These are phyloP conservation scores for Dactylorhiza incarnata DNA, from an alignment of 106 monocot species.

Conservation along the genomic window DNA sequence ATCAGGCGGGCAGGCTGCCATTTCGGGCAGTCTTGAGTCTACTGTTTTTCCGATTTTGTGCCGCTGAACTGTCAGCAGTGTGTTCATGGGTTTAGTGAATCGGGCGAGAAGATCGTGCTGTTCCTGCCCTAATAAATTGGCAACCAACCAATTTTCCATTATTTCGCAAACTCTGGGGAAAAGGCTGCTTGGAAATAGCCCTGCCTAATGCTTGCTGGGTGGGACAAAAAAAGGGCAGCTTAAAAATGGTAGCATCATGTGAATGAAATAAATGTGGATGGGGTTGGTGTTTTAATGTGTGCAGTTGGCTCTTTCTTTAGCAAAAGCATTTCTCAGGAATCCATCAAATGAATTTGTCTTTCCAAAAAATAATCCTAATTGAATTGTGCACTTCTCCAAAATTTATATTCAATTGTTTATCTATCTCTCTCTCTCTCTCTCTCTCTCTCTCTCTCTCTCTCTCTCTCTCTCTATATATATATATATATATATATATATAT, in stretches of 20 bases:
- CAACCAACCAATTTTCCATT: constrained; percentile 1
- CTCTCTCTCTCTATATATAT: too few species aligned
- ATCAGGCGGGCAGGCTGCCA: neutral
- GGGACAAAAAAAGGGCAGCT: neutral
- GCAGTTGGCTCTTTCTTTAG: neutral
- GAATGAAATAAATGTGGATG: constrained; percentile 4
- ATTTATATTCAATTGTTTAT: too few species aligned
- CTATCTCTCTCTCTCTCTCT: too few species aligned
- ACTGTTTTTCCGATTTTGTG: neutral
- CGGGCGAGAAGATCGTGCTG: too few species aligned
- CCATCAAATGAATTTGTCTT: too few species aligned
- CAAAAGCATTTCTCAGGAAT: neutral
- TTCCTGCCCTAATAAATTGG: neutral
- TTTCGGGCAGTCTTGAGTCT: neutral
- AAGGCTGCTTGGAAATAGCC: neutral
- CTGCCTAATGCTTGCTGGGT: neutral
- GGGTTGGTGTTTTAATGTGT: neutral
- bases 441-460: too few species aligned
- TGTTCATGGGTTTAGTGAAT: too few species aligned
- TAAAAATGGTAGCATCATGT: neutral
- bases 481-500: too few species aligned
- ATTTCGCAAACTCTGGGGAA: neutral
- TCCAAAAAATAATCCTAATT: too few species aligned
- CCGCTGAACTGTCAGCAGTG: neutral
- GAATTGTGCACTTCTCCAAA: too few species aligned